These are phyloP conservation scores for Aspergillus pseudonomiae DNA, from an alignment of 2,329 filamentous ascomycete species.

Conservation along the genomic window DNA sequence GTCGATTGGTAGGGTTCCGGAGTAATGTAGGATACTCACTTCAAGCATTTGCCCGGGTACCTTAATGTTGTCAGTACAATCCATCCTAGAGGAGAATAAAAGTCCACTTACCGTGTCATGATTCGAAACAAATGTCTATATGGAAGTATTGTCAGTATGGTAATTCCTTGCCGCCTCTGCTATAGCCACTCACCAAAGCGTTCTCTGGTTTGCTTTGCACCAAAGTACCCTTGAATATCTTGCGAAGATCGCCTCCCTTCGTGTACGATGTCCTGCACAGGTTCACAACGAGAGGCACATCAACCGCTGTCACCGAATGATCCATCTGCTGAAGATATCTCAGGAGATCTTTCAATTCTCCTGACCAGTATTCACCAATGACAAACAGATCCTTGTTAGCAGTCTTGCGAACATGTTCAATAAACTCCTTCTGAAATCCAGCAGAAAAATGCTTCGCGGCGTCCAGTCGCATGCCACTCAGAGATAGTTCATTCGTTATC, in stretches of 20 bases:
- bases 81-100: background rate
- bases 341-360: conserved; percentile 58
- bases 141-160: background rate
- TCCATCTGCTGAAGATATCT: conserved; percentile 63
- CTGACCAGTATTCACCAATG: conserved; percentile 71
- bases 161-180: background rate
- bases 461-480: conserved; percentile 71
- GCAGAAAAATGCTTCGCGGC: conserved; percentile 73
- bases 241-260: conserved; percentile 61
- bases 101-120: conserved; percentile 63
- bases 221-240: conserved; percentile 64
- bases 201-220: conserved; percentile 58
- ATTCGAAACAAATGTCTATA: conserved; percentile 72
- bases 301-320: conserved; percentile 65
- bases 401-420: conserved; percentile 57
- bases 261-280: conserved; percentile 64
- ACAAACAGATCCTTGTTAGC: conserved; percentile 62
- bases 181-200: conserved; percentile 52
- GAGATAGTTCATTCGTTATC: conserved; percentile 62
- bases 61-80: conserved; percentile 30
- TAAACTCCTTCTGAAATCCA: conserved; percentile 66
- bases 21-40: conserved; percentile 28
- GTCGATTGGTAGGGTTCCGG: background rate
- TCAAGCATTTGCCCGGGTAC: conserved; percentile 66
- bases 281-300: conserved; percentile 69